A percentile compares a stretch with the other conserved stretches of the same genome.
Conservation (phyloP, 768 basidiomycete species). For the Austroboletus eburneus region DNA sequence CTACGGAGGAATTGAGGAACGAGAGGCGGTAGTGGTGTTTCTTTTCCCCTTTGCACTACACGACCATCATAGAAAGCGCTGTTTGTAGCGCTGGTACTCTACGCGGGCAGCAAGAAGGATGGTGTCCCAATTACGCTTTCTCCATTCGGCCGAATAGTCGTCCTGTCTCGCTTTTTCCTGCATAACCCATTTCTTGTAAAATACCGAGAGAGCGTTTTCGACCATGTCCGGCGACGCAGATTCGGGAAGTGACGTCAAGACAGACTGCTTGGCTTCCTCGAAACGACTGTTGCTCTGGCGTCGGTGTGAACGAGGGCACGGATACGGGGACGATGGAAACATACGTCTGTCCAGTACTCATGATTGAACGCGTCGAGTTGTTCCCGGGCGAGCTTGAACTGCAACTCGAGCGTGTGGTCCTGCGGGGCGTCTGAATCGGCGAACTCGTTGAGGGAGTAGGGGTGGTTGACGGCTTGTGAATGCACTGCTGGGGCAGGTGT, state of each 20-base stretch:
- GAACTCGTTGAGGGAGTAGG: constrained; percentile 80
- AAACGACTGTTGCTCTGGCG: constrained; percentile 77
- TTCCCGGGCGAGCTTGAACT: constrained; percentile 66
- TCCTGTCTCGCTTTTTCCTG: constrained; percentile 59
- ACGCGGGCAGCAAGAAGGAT: constrained; percentile 59
- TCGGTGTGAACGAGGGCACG: constrained; percentile 3
- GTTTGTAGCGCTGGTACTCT: constrained; percentile 42
- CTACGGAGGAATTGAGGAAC: constrained; percentile 44
- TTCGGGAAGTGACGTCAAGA: constrained; percentile 53
- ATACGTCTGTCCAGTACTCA: constrained; percentile 75
- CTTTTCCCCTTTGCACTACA: no score
- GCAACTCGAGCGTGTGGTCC: constrained; percentile 52
- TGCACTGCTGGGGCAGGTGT: constrained; percentile 34
- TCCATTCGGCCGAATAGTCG: constrained; percentile 64
- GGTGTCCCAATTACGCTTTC: constrained; percentile 52
- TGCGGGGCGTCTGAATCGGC: constrained; percentile 27
- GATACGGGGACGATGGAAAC: constrained; percentile 20
- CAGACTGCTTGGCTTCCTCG: constrained; percentile 59
- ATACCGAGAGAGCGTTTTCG: constrained; percentile 67
- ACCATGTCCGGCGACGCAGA: constrained; percentile 48
- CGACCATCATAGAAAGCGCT: constrained; percentile 26
- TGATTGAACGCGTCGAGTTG: constrained; percentile 74
- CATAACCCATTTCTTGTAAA: constrained; percentile 70
- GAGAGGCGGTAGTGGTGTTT: constrained; percentile 23
- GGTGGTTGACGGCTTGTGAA: constrained; percentile 39